Conservation (phyloP, 2,329 filamentous ascomycete genomes). For the Dryadomyces sulphureus region DNA sequence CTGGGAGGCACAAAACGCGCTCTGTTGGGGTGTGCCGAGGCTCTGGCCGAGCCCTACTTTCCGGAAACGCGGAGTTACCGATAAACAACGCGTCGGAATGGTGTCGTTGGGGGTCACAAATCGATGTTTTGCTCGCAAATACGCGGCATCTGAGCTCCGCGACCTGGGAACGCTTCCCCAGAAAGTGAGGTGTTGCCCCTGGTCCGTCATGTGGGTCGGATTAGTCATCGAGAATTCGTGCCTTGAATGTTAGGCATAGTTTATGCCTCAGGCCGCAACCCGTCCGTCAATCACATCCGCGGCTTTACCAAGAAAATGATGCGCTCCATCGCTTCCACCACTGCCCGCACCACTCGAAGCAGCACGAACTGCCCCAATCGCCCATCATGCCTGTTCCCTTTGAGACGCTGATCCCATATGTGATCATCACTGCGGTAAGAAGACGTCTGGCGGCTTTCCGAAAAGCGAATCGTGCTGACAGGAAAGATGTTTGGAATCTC, state of each 20-base stretch:
- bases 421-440: slow-evolving; percentile 46
- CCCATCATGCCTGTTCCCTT: slow-evolving; percentile 46
- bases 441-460: neutral
- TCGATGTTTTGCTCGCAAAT: slow-evolving; percentile 2
- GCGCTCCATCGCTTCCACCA: neutral
- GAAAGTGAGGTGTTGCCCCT: slow-evolving; percentile 2
- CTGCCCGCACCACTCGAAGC: slow-evolving; percentile 1
- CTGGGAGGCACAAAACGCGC: slow-evolving; percentile 2
- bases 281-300: slow-evolving; percentile 1
- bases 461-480: neutral
- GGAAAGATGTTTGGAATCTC: slow-evolving; percentile 47
- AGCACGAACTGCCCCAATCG: slow-evolving; percentile 3
- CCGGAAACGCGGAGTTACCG: slow-evolving; percentile 6
- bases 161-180: neutral
- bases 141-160: neutral
- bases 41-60: neutral
- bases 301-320: slow-evolving; percentile 1
- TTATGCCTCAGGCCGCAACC: neutral
- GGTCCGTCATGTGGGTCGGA: neutral
- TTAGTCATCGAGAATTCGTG: neutral
- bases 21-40: neutral
- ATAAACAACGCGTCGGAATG: slow-evolving; percentile 10
- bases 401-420: slow-evolving; percentile 49
- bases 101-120: neutral
- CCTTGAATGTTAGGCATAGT: neutral